Conservation (phyloP, 2,329 filamentous ascomycete genomes). For the Botrytis deweyae region DNA sequence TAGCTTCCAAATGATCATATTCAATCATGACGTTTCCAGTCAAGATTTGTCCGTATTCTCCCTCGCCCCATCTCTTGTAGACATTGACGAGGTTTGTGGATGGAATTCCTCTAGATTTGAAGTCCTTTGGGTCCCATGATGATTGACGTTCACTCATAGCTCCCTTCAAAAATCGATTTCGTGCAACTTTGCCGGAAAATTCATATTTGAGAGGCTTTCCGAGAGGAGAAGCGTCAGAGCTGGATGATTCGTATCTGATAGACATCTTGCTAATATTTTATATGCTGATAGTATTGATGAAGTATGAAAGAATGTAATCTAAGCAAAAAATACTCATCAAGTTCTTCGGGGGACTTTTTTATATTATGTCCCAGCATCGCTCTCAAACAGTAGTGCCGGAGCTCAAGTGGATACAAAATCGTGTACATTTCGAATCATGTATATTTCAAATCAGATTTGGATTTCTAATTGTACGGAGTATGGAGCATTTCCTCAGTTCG, state of each 20-base stretch:
- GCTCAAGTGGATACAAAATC: neutral
- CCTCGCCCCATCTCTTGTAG: constrained; percentile 62
- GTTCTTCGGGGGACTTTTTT: neutral
- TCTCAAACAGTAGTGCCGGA: neutral
- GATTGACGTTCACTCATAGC: constrained; percentile 66
- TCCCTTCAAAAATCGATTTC: constrained; percentile 66
- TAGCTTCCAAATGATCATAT: constrained; percentile 55
- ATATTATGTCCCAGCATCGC: neutral
- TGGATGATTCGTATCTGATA: constrained; percentile 33
- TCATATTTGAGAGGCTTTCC: constrained; percentile 49
- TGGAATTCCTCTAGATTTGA: constrained; percentile 54
- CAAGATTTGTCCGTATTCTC: constrained; percentile 54
- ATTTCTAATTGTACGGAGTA: constrained; percentile 1
- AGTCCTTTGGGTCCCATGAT: constrained; percentile 55
- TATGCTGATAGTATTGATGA: neutral
- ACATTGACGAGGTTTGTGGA: constrained; percentile 53
- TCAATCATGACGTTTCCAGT: constrained; percentile 66
- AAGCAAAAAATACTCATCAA: too few relatives aligned
- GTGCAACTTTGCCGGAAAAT: constrained; percentile 55
- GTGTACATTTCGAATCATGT: neutral
- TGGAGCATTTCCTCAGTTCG: neutral
- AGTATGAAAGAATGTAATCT: neutral
- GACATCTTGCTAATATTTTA: constrained; percentile 27
- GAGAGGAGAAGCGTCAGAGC: constrained; percentile 40
- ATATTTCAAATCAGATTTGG: neutral